Percentiles rank a stretch among this genome's conserved stretches.
These are phyloP conservation scores for Rhodamnia rubescens DNA, from an alignment of 345 rosid genomes.

Conservation along the genomic window DNA sequence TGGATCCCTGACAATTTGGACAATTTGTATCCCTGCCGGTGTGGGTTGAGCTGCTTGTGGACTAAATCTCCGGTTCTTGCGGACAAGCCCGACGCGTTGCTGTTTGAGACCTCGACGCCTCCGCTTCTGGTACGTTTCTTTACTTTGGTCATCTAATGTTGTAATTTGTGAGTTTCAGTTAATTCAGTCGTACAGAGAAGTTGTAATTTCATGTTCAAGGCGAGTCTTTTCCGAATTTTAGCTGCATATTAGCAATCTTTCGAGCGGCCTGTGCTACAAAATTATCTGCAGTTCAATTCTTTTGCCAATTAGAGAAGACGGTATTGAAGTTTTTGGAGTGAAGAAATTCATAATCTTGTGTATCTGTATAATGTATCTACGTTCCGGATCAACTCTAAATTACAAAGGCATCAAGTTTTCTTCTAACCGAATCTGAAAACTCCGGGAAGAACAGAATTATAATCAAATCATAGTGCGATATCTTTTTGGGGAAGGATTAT, in stretches of 20 bases:
- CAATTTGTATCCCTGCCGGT: constrained; percentile 66
- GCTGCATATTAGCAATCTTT: not conserved
- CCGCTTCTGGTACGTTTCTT: constrained; percentile 44
- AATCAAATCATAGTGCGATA: not conserved
- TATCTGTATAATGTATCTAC: not conserved
- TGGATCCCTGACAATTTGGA: constrained; percentile 97
- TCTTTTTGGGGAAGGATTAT: not conserved
- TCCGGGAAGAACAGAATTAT: rapidly evolving
- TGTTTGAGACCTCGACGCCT: constrained; percentile 78
- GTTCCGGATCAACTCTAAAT: not conserved
- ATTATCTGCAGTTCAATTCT: not conserved
- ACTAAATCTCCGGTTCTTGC: constrained; percentile 83
- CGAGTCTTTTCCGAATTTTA: not conserved
- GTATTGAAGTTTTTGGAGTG: not conserved
- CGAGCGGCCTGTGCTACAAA: not conserved
- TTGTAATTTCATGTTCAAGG: not conserved
- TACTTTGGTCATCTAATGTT: not conserved
- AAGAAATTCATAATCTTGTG: not conserved
- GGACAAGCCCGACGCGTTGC: constrained; percentile 78
- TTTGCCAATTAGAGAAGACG: not conserved
- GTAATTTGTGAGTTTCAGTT: not conserved
- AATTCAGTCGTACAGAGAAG: not conserved
- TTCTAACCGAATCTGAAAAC: not conserved
- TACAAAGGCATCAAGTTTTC: not conserved
- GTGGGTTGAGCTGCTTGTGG: constrained; percentile 93